Conservation (phyloP, 495 filamentous ascomycete species). For the Bombardia bombarda region DNA sequence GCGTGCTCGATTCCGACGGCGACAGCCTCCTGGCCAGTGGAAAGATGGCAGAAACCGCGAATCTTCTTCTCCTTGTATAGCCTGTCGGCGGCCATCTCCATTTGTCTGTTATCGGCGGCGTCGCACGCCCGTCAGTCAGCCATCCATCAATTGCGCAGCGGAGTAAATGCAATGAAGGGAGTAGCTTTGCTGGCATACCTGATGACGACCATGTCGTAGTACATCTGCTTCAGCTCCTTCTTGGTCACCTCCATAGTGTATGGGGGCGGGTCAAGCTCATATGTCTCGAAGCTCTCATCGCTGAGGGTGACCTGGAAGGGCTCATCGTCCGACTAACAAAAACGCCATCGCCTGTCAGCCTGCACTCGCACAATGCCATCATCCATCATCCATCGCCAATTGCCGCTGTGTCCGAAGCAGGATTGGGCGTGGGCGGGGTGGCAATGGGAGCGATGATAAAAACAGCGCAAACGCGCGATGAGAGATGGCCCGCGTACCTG, state of each 20-base stretch:
- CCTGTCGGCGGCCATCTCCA: slow-evolving; percentile 98
- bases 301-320: slow-evolving; percentile 87
- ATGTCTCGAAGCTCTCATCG: slow-evolving; percentile 98
- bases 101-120: too few relatives aligned
- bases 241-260: slow-evolving; percentile 92
- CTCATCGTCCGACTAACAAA: slow-evolving; percentile 79
- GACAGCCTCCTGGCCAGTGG: slow-evolving; percentile 95
- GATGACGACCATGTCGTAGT: slow-evolving; percentile 91
- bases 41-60: slow-evolving; percentile 97
- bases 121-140: too few relatives aligned
- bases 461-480: slow-evolving; percentile 4
- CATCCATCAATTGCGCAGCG: not conserved
- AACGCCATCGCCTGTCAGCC: slow-evolving; percentile 2
- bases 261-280: slow-evolving; percentile 90
- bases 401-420: not conserved
- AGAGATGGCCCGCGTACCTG: slow-evolving; percentile 47
- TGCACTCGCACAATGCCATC: not conserved
- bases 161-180: not conserved
- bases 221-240: slow-evolving; percentile 97
- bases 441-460: not conserved
- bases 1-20: slow-evolving; percentile 96
- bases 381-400: too few relatives aligned
- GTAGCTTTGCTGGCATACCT: slow-evolving; percentile 51
- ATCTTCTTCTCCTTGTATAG: slow-evolving; percentile 99
- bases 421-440: not conserved